These are phyloP conservation scores for Bipolaris zeicola DNA, from an alignment of 2,329 filamentous ascomycete genomes.

Conservation along the genomic window DNA sequence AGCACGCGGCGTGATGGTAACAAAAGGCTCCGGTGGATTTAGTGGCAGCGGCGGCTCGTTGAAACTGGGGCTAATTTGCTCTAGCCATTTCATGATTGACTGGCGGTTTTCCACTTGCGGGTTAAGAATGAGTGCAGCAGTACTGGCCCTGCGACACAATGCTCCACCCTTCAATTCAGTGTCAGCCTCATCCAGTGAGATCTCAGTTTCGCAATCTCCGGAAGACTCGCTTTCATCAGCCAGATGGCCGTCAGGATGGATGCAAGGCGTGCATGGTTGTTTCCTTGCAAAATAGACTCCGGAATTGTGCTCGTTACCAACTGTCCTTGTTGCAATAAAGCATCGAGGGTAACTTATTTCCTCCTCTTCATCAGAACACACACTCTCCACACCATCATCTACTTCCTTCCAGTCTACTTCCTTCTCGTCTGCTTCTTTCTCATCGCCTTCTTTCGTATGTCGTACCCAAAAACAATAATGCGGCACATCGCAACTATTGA, in stretches of 20 bases:
- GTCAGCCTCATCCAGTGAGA: neutral
- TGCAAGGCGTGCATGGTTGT: too few relatives aligned
- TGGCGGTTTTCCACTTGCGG: too few relatives aligned
- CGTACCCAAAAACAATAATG: conserved; percentile 43
- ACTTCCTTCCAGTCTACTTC: neutral
- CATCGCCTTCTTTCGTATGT: conserved; percentile 8
- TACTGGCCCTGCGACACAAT: neutral
- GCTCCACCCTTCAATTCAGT: neutral
- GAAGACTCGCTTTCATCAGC: neutral
- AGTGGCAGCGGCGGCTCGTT: neutral
- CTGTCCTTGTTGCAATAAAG: too few relatives aligned
- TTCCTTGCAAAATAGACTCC: neutral
- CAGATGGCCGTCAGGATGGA: neutral
- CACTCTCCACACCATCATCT: too few relatives aligned
- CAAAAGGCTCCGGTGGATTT: neutral
- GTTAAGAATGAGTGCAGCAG: too few relatives aligned
- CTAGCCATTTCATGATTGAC: neutral
- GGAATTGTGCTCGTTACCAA: too few relatives aligned
- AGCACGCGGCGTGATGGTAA: fast-evolving
- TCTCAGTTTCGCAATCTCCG: neutral
- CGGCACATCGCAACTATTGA: conserved; percentile 35
- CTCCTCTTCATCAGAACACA: too few relatives aligned
- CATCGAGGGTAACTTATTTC: too few relatives aligned
- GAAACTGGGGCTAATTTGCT: neutral
- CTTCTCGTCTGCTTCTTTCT: neutral